Evolutionary conservation across 164 flowering plant species (phyloP), one percentile per base, ranked within the genome.

Genomic region (Pachysandra terminalis): DNA sequence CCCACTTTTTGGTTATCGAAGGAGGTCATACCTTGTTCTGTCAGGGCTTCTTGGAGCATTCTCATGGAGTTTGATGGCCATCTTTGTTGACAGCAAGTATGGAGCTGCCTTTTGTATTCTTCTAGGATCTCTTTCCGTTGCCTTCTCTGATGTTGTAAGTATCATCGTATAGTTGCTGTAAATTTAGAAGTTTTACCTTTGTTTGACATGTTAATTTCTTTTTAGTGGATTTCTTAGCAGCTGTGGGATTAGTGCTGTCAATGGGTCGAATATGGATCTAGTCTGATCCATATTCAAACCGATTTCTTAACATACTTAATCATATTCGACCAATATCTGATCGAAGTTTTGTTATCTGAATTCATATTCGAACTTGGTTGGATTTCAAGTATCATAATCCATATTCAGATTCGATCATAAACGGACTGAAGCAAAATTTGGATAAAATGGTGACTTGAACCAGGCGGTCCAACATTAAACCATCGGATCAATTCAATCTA

Each of bases 131-230:
- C 95, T 96, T 67, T 96, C 99, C 58, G 99, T 96, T 70, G 99
- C 99, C 66, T 92, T 92, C 68, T 92, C 99, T 19, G 99, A 96
- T 83, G 99, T 96, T 64, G 99, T 95, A 85, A 86, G 98, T 88
- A 68, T 70, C 72, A 48, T 16, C 59, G 2, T 60, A 64, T 45
- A 21, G 3, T 14, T n/a, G 27, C 37, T 74, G 17, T 25, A 24
- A 40, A 67, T 64, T 54, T 14, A 51, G 17, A 13, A 12, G 21
- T n/a, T 10, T 26, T 3, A 23, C 19, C 28, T 56, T 26, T 6
- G 17, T 35, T 15, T 15, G 24, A 2, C 54, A 45, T 26, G 9
- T 56, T 9, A 40, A 1, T 8, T 56, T 56, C n/a, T 2, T n/a
- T 63, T 51, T 41, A 41, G 10, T 45, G 51, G 51, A 45, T 45